Base-by-base conservation (phyloP, 441 rosid species). In the Aleurites moluccanus region DNA sequence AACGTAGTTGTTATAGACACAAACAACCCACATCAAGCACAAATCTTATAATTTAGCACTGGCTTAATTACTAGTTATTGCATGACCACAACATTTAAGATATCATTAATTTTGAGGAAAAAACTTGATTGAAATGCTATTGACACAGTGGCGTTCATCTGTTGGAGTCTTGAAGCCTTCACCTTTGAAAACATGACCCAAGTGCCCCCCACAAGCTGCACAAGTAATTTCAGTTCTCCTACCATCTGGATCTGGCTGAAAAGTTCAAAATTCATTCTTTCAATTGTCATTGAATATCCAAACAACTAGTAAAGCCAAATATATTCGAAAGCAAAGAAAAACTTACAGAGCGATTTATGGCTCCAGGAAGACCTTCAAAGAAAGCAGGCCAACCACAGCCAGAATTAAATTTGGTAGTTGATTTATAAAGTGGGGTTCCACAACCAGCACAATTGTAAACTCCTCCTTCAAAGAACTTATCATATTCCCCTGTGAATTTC, bases 321-420 rank as follows among this genome's bases (percentile, higher is more conserved):
- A 7, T 49, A 25, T 21, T 7, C 9, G 44, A 13, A 21, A n/a
- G n/a, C n/a, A 52, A 40, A 15, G 1, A 6, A 8, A 59, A 21
- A 74, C 93, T 89, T 76, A 89, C 97, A 28, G 69, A 10, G 76
- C 86, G 84, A 57, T 79, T 83, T 30, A 90, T 88, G 73, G 97
- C 87, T 21, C 91, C 92, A 2, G 91, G 92, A 69, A 90, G 69
- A 38, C 94, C 97, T 80, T 90, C 94, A 21, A 25, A 89, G 83
- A 90, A 92, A 25, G 96, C 91, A 13, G 97, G 92, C 96, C 92
- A 92, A n/a, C 92, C 97, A 59, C 97, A 92, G 35, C 91, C 91
- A 0, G 97, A 92, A 64, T 88, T 70, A 49, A 90, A 92, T 79
- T 88, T 90, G 63, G 94, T 80, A 18, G 77, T 72, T 60, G 94